phyloP scores from a whole-genome alignment of 768 basidiomycete genomes.

The Lentinula raphanica region DNA sequence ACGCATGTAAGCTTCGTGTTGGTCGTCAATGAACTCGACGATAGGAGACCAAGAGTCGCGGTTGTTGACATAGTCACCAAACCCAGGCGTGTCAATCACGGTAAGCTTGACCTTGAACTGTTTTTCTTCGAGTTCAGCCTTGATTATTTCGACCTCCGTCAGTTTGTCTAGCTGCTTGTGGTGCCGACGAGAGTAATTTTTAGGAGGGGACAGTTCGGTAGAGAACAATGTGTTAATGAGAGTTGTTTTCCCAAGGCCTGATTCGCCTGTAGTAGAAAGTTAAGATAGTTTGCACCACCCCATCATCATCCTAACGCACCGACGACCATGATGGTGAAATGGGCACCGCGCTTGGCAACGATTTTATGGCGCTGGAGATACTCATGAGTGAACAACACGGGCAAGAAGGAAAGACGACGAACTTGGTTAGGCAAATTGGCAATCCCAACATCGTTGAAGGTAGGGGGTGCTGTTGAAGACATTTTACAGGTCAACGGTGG shows the following conservation, averaged over 20 bases:
- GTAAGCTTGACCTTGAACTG: slow-evolving; percentile 99
- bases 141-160: slow-evolving; percentile 98
- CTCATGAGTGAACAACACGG: background rate
- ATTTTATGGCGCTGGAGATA: slow-evolving; percentile 91
- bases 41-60: slow-evolving; percentile 98
- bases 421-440: slow-evolving; percentile 99
- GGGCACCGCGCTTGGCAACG: slow-evolving; percentile 93
- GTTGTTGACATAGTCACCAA: slow-evolving; percentile 99
- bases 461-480: slow-evolving; percentile 35
- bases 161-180: slow-evolving; percentile 98
- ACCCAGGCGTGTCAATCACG: slow-evolving; percentile 98
- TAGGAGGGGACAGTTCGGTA: slow-evolving; percentile 87
- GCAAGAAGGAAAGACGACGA: slow-evolving; percentile 20
- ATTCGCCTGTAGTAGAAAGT: slow-evolving; percentile 64
- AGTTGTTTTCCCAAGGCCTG: slow-evolving; percentile 94
- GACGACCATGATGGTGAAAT: slow-evolving; percentile 99
- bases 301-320: slow-evolving; percentile 46
- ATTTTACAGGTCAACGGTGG: slow-evolving; percentile 24
- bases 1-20: slow-evolving; percentile 92
- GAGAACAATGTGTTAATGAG: slow-evolving; percentile 99
- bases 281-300: background rate
- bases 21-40: slow-evolving; percentile 96
- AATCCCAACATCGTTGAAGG: slow-evolving; percentile 82
- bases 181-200: slow-evolving; percentile 87
- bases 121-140: slow-evolving; percentile 98